A percentile compares a stretch with the other conserved stretches of the same genome.
These are phyloP conservation scores for Ophiostoma fasciatum DNA, from an alignment of 2,329 filamentous ascomycete genomes.

Conservation along the genomic window DNA sequence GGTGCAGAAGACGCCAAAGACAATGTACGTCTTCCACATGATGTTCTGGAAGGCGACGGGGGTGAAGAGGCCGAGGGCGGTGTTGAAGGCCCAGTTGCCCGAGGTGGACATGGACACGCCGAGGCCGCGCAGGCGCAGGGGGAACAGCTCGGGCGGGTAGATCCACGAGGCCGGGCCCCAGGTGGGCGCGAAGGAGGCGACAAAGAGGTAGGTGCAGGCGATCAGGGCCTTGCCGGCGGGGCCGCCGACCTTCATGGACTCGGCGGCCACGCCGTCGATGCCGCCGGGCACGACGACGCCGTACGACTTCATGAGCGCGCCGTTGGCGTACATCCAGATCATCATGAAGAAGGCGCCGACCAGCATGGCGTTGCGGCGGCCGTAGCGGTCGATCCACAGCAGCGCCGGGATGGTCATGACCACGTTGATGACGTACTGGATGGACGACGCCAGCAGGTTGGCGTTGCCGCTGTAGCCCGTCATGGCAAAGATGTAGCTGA, in stretches of 20 bases:
- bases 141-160: constrained; percentile 33
- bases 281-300: constrained; percentile 19
- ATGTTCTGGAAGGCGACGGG: constrained; percentile 23
- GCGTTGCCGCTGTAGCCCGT: constrained; percentile 47
- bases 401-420: constrained; percentile 63
- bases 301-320: constrained; percentile 29
- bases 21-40: constrained; percentile 21
- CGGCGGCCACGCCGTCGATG: constrained; percentile 23
- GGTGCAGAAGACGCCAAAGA: constrained; percentile 21
- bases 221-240: constrained; percentile 41
- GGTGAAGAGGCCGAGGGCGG: constrained; percentile 24
- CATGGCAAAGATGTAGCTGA: constrained; percentile 58
- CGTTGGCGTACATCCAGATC: constrained; percentile 31
- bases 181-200: constrained; percentile 32
- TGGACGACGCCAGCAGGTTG: constrained; percentile 46
- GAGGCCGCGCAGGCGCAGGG: constrained; percentile 25
- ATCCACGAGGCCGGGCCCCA: constrained; percentile 30
- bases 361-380: constrained; percentile 54
- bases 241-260: constrained; percentile 33
- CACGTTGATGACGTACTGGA: constrained; percentile 70
- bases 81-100: constrained; percentile 24
- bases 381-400: constrained; percentile 61
- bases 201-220: constrained; percentile 50
- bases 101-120: constrained; percentile 20
- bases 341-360: constrained; percentile 50